These are phyloP conservation scores for Xylariaceae sp. DNA, from an alignment of 2,329 filamentous ascomycete species.

Conservation along the genomic window DNA sequence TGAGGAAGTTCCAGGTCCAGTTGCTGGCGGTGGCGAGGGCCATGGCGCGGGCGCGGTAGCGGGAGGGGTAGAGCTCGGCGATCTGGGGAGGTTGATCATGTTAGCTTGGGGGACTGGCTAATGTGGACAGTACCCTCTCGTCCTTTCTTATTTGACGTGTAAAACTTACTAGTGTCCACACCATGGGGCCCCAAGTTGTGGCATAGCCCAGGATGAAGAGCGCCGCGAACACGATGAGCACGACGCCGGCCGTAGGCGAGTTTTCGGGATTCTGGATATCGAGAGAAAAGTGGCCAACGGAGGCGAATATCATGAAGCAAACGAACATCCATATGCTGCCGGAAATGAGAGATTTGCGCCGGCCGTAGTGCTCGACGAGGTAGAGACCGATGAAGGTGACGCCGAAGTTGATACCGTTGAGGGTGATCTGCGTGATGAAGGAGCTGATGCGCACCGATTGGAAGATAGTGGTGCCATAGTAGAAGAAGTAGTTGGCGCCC, in stretches of 20 bases:
- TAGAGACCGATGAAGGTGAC: constrained; percentile 67
- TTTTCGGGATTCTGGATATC: constrained; percentile 29
- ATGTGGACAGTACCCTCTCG: too few relatives aligned
- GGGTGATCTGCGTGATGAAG: constrained; percentile 64
- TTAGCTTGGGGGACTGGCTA: too few relatives aligned
- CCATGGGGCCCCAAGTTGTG: constrained; percentile 62
- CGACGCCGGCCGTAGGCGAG: constrained; percentile 45
- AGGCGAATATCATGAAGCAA: constrained; percentile 57
- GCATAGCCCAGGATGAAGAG: constrained; percentile 64
- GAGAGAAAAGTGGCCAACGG: constrained; percentile 46
- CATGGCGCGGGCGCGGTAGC: constrained; percentile 58
- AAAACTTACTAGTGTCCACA: constrained; percentile 63
- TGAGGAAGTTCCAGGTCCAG: constrained; percentile 71
- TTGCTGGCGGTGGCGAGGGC: constrained; percentile 58
- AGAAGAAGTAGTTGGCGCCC: constrained; percentile 64
- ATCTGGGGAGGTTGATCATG: too few relatives aligned
- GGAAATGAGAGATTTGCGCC: constrained; percentile 57
- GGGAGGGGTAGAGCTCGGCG: constrained; percentile 60
- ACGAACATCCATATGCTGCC: constrained; percentile 59
- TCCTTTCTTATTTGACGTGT: too few relatives aligned
- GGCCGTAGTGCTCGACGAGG: constrained; percentile 64
- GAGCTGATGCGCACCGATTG: constrained; percentile 47
- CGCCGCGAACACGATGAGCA: constrained; percentile 60
- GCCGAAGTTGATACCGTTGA: constrained; percentile 62
- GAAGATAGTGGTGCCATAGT: constrained; percentile 55